Conservation (phyloP, 164 flowering plant genomes). For the Piper betle region DNA sequence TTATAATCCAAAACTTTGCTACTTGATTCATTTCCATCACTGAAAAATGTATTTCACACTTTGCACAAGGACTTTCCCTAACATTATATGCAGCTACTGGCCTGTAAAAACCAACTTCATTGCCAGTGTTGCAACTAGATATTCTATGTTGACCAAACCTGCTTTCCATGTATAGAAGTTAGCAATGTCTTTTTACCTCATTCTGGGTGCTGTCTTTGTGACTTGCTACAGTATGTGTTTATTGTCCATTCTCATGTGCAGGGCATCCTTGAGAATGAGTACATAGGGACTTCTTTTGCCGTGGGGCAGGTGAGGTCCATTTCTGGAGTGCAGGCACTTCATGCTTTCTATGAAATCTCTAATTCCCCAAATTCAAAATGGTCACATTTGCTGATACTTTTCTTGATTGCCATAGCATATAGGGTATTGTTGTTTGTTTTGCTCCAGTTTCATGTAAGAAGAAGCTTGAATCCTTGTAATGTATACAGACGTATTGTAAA, state of each 20-base stretch:
- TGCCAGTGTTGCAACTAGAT: too few species aligned
- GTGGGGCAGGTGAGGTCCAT: constrained; percentile 87
- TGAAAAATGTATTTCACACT: too few species aligned
- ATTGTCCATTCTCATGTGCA: constrained; percentile 13
- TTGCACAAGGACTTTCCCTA: too few species aligned
- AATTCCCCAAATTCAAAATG: constrained; percentile 54
- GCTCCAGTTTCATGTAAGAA: constrained; percentile 41
- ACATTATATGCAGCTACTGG: too few species aligned
- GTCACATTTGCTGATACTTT: constrained; percentile 59
- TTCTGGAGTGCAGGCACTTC: constrained; percentile 75
- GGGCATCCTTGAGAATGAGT: constrained; percentile 96
- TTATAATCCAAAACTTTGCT: too few species aligned
- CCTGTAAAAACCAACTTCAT: too few species aligned
- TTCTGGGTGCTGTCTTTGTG: too few species aligned
- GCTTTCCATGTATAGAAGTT: too few species aligned
- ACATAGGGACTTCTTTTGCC: constrained; percentile 64
- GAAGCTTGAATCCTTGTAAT: constrained; percentile 15
- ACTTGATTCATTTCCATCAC: too few species aligned
- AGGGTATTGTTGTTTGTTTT: constrained; percentile 50
- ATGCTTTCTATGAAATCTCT: constrained; percentile 53
- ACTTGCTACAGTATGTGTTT: too few species aligned
- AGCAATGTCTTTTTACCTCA: too few species aligned
- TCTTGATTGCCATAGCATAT: constrained; percentile 67
- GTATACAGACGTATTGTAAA: constrained; percentile 22
- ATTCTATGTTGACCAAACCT: too few species aligned